Evolutionary conservation across 352 stramenopile species (phyloP), one percentile per base, ranked within the genome.

Genomic region (Phytophthora sp.): DNA sequence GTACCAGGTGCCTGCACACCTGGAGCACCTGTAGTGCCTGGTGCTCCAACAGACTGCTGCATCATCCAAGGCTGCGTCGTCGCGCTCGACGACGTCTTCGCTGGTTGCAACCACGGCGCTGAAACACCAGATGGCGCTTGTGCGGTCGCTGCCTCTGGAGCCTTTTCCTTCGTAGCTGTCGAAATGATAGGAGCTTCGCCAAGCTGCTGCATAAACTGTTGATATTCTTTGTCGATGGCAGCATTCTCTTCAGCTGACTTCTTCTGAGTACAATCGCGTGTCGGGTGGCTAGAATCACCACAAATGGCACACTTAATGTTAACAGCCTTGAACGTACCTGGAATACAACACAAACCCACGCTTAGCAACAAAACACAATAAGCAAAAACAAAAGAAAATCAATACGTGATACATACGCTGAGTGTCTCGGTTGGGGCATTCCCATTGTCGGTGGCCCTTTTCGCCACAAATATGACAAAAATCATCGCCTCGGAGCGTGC

Each of bases 391-490:
- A 49, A 63, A 46, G 54, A 8, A 47, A 6, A 44, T 2, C 9
- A 57, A 72, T 39, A 35, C 26, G 16, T 29, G 15, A 36, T 21
- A 86, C 82, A 46, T 85, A 92, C 84, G 88, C 51, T 79, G 57
- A 61, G 66, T 66, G 29, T 91, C 83, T 84, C 89, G 76, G 69
- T 95, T 95, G 11, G 97, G 97, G 76, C 97, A 99, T 68, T 99
- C 97, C 79, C 93, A 99, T 67, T 98, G 88, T 2, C 93, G 88
- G 79, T 99, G 98, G 21, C 98, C 98, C 70, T 99, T 98, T 72
- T 99, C 95, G 4, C 93, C 98, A 91, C 98, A 99, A 55, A 99
- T 89, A 68, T 97, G 88, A 76, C 98, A 99, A 69, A 95, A 99
- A 67, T 99, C 94, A 41, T 99, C 96, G 55, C 99, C 96, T 58